Conservation (phyloP, 1,284 basidiomycete genomes). For the Trichosporon inkin region DNA sequence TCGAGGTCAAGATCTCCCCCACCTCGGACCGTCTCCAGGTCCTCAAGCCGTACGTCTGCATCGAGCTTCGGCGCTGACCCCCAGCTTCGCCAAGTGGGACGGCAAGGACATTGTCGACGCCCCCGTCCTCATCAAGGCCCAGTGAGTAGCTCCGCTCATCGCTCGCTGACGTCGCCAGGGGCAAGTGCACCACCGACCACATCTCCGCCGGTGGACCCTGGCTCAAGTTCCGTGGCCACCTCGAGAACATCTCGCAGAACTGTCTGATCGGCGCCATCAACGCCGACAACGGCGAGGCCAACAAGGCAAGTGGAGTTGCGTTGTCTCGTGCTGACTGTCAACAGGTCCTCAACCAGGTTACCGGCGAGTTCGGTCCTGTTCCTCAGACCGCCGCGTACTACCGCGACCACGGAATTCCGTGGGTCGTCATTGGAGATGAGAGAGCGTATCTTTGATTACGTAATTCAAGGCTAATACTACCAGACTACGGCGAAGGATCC, state of each 20-base stretch:
- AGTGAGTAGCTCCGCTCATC: too few species aligned
- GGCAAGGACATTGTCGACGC: conserved; percentile 85
- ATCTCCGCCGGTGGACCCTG: conserved; percentile 76
- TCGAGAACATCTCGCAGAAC: conserved; percentile 95
- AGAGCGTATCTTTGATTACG: conserved; percentile 50
- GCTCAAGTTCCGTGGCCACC: conserved; percentile 98
- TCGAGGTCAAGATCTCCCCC: conserved; percentile 82
- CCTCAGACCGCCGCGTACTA: conserved; percentile 81
- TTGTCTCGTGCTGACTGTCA: too few species aligned
- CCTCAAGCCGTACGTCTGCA: conserved; percentile 59
- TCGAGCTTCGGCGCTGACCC: too few species aligned
- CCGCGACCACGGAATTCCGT: conserved; percentile 83
- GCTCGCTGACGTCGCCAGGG: conserved; percentile 52
- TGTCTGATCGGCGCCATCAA: conserved; percentile 97
- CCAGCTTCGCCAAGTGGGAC: conserved; percentile 77
- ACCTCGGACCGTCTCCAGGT: conserved; percentile 92
- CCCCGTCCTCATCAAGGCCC: conserved; percentile 93
- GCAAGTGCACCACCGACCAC: conserved; percentile 84
- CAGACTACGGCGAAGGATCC: conserved; percentile 92
- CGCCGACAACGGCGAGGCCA: conserved; percentile 89
- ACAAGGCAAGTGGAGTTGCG: conserved; percentile 58
- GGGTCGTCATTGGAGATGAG: conserved; percentile 88
- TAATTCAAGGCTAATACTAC: too few species aligned
- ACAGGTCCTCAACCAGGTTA: conserved; percentile 75
- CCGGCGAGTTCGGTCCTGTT: conserved; percentile 72